phyloP scores from a whole-genome alignment of 208 protist genomes.

The Leishmania martiniquensis region DNA sequence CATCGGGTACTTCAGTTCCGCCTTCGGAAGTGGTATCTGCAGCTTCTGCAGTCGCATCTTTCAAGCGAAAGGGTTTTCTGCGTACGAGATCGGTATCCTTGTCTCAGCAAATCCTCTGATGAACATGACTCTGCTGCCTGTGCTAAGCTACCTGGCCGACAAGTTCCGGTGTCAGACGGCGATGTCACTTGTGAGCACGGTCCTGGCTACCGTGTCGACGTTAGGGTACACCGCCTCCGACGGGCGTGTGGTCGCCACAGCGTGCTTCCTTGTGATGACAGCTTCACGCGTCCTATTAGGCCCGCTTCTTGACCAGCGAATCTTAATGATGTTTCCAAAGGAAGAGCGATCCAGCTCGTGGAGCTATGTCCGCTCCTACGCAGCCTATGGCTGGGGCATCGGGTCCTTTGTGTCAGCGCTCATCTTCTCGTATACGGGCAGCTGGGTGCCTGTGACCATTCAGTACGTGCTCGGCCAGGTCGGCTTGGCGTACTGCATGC shows the following conservation, averaged over 20 bases:
- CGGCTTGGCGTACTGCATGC: constrained; percentile 47
- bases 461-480: constrained; percentile 44
- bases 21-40: constrained; percentile 40
- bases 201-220: constrained; percentile 13
- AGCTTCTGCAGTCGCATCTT: constrained; percentile 50
- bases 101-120: constrained; percentile 33
- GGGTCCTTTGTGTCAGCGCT: constrained; percentile 31
- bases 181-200: constrained; percentile 34
- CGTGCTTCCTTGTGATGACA: constrained; percentile 35
- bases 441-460: constrained; percentile 37
- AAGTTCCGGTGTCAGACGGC: constrained; percentile 38
- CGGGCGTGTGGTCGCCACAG: background rate
- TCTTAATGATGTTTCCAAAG: constrained; percentile 45
- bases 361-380: constrained; percentile 51
- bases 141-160: constrained; percentile 54
- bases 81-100: constrained; percentile 41
- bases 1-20: constrained; percentile 50
- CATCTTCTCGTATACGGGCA: constrained; percentile 14
- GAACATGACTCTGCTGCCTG: constrained; percentile 42
- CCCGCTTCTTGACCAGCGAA: constrained; percentile 57
- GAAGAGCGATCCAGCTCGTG: constrained; percentile 33
- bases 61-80: constrained; percentile 36
- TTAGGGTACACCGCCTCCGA: constrained; percentile 19
- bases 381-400: constrained; percentile 63
- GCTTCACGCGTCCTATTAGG: constrained; percentile 32